phyloP scores from a whole-genome alignment of 192 early-diverging fungal genomes.

The Phycomyces blakesleeanus region DNA sequence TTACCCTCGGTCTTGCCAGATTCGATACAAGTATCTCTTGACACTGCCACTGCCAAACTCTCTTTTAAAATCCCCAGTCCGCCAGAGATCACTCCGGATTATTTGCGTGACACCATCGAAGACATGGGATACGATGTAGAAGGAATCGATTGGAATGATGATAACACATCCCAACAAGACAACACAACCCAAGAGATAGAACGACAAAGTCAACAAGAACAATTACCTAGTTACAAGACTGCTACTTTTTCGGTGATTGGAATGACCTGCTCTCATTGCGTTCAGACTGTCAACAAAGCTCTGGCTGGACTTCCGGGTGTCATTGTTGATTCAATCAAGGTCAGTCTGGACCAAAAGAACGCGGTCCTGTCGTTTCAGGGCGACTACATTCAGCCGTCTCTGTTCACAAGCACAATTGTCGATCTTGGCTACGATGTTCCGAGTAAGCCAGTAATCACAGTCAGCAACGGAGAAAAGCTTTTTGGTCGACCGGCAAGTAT shows the following conservation, averaged over 20 bases:
- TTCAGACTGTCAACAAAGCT: constrained; percentile 59
- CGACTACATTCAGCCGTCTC: constrained; percentile 20
- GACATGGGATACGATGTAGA: constrained; percentile 26
- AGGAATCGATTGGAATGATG: neutral
- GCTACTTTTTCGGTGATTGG: constrained; percentile 61
- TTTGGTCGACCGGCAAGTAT: neutral
- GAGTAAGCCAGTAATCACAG: neutral
- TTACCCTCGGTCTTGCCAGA: neutral
- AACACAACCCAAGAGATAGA: neutral
- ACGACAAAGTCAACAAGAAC: no score
- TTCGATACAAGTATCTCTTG: constrained; percentile 13
- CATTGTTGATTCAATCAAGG: constrained; percentile 46
- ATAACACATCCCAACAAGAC: neutral
- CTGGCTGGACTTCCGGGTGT: constrained; percentile 52
- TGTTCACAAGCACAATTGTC: constrained; percentile 56
- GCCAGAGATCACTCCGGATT: constrained; percentile 1
- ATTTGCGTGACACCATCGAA: constrained; percentile 3
- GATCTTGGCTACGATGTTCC: constrained; percentile 72
- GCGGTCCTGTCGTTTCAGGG: constrained; percentile 50
- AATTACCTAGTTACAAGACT: constrained; percentile 13
- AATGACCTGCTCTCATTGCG: constrained; percentile 88
- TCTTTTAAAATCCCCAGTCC: neutral
- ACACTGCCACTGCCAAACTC: constrained; percentile 2
- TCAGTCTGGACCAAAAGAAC: constrained; percentile 65
- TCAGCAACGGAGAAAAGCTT: neutral